Evolutionary conservation across 139 green algal genomes (phyloP).

Genomic region (Dunaliella primolecta): DNA sequence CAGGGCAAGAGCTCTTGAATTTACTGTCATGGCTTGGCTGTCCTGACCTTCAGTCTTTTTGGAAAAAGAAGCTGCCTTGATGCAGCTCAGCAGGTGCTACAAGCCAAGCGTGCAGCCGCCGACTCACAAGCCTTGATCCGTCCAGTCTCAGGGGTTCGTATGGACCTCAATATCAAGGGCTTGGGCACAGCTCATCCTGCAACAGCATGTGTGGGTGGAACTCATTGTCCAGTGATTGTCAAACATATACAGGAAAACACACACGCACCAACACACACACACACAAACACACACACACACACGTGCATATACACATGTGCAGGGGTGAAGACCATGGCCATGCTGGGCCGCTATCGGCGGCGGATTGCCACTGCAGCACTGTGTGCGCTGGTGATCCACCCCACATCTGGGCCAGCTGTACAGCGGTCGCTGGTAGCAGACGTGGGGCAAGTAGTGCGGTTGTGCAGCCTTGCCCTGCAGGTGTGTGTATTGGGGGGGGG

Average conservation of each 20-base stretch:
- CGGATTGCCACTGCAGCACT: constrained; percentile 34
- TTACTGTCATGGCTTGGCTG: too few species aligned
- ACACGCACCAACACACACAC: neutral
- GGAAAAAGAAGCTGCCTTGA: too few species aligned
- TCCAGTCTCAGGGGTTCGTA: too few species aligned
- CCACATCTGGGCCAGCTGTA: neutral
- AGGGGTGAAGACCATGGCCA: constrained; percentile 51
- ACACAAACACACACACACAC: neutral
- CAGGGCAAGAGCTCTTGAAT: too few species aligned
- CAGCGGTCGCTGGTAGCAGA: constrained; percentile 7
- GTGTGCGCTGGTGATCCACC: neutral
- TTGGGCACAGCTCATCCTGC: too few species aligned
- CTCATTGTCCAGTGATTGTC: too few species aligned
- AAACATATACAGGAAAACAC: neutral
- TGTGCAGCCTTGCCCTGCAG: constrained; percentile 27
- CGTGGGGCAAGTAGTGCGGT: constrained; percentile 20
- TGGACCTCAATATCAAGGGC: too few species aligned
- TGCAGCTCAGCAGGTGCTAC: too few species aligned
- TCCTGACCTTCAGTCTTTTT: too few species aligned
- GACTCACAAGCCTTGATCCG: too few species aligned
- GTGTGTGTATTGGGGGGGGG: constrained; percentile 13
- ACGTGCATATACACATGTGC: neutral
- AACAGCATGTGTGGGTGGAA: too few species aligned
- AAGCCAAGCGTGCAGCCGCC: too few species aligned
- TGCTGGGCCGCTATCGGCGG: constrained; percentile 49